Conservation (phyloP, 75 land plant species). For the Cupressus sempervirens region DNA sequence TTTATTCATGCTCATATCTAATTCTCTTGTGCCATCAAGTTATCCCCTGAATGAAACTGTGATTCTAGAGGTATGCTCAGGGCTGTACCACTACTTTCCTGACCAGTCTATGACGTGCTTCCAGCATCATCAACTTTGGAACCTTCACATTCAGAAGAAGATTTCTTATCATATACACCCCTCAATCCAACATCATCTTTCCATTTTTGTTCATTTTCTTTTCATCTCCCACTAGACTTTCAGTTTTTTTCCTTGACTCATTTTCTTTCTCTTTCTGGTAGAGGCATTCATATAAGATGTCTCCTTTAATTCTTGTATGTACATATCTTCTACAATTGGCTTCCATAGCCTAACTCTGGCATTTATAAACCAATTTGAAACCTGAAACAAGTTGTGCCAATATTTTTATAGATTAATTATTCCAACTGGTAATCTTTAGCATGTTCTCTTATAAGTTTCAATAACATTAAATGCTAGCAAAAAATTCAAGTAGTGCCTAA, state of each 20-base stretch:
- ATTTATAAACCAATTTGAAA: no score
- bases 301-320: constrained; percentile 44
- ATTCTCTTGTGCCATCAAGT: no score
- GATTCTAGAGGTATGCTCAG: constrained; percentile 12
- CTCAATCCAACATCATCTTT: constrained; percentile 3
- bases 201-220: background rate
- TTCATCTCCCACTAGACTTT: constrained; percentile 10
- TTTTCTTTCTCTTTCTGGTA: constrained; percentile 5
- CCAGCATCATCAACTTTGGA: constrained; percentile 10
- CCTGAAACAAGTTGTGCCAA: no score
- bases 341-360: no score
- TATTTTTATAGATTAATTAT: no score
- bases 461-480: background rate
- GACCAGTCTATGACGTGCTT: constrained; percentile 14
- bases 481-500: background rate
- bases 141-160: constrained; percentile 5
- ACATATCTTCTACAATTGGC: constrained; percentile 82
- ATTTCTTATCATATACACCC: background rate
- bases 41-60: background rate
- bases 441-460: no score
- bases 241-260: constrained; percentile 10
- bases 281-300: constrained; percentile 6
- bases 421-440: no score
- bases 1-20: no score
- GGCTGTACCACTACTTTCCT: constrained; percentile 11